phyloP scores from a whole-genome alignment of 352 stramenopile species.

The Phytopythium cucurbitacearum region DNA sequence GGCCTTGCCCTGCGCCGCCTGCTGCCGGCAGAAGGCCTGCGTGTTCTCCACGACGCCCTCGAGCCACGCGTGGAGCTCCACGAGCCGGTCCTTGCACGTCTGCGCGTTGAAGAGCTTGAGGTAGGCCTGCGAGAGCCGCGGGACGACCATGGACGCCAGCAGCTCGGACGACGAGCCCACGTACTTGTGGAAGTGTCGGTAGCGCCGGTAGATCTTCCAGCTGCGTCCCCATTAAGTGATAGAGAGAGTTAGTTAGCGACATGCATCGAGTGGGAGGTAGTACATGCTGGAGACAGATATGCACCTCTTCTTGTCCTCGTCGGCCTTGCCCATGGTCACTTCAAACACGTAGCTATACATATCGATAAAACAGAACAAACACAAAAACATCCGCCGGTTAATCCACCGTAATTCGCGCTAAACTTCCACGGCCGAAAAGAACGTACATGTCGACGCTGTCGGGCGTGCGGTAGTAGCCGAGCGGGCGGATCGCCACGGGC shows the following conservation, averaged over 20 bases:
- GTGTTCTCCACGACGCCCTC: slow-evolving; percentile 63
- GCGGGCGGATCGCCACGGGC: slow-evolving; percentile 44
- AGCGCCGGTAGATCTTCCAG: slow-evolving; percentile 86
- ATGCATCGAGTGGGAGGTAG: neutral
- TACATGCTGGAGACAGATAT: neutral
- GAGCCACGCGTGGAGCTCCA: slow-evolving; percentile 72
- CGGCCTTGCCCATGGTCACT: slow-evolving; percentile 33
- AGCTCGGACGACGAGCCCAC: slow-evolving; percentile 57
- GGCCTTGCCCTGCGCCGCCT: slow-evolving; percentile 17
- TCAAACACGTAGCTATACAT: slow-evolving; percentile 73
- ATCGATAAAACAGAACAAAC: slow-evolving; percentile 1
- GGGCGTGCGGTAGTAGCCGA: slow-evolving; percentile 78
- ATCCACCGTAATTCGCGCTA: neutral
- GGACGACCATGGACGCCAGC: slow-evolving; percentile 49
- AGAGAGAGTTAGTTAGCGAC: neutral
- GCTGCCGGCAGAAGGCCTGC: slow-evolving; percentile 44
- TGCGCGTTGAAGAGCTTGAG: slow-evolving; percentile 80
- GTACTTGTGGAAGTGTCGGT: slow-evolving; percentile 80
- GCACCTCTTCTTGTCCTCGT: slow-evolving; percentile 39
- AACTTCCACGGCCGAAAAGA: neutral
- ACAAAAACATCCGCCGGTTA: neutral
- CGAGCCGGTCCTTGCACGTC: slow-evolving; percentile 70
- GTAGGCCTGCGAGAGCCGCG: slow-evolving; percentile 66
- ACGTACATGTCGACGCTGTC: slow-evolving; percentile 81
- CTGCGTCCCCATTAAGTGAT: slow-evolving; percentile 15